These are phyloP conservation scores for Croton setiger DNA, from an alignment of 441 rosid genomes.

Conservation along the genomic window DNA sequence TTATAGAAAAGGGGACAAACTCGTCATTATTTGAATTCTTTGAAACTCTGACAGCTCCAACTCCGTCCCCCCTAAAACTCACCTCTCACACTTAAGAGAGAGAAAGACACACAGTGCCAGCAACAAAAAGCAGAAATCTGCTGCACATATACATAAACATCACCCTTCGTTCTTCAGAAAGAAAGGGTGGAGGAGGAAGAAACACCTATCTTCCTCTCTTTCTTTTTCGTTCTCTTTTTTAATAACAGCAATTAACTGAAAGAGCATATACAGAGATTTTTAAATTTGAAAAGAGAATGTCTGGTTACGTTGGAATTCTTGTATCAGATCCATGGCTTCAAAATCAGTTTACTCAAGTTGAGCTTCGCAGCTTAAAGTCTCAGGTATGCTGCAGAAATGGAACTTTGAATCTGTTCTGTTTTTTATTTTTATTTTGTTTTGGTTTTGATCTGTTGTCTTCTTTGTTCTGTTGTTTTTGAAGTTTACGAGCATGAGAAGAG, in stretches of 20 bases:
- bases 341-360: conserved; percentile 96
- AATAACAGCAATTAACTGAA: background rate
- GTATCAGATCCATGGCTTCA: conserved; percentile 96
- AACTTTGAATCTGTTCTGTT: background rate
- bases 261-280: conserved; percentile 17
- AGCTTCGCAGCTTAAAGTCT: conserved; percentile 90
- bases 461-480: conserved; percentile 21
- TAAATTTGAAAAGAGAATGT: conserved; percentile 35
- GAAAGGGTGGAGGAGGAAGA: background rate
- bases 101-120: background rate
- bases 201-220: background rate
- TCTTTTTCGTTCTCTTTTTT: background rate
- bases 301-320: conserved; percentile 82
- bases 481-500: conserved; percentile 90
- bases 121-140: background rate
- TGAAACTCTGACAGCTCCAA: conserved; percentile 47
- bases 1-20: conserved; percentile 38
- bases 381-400: conserved; percentile 42
- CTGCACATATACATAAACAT: background rate
- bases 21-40: conserved; percentile 60
- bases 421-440: conserved; percentile 1
- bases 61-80: conserved; percentile 21
- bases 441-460: background rate
- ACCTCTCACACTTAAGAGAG: background rate
- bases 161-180: background rate